Evolutionary conservation across 176 grass and related monocot genomes (phyloP).

Genomic region (Melocanna baccifera): DNA sequence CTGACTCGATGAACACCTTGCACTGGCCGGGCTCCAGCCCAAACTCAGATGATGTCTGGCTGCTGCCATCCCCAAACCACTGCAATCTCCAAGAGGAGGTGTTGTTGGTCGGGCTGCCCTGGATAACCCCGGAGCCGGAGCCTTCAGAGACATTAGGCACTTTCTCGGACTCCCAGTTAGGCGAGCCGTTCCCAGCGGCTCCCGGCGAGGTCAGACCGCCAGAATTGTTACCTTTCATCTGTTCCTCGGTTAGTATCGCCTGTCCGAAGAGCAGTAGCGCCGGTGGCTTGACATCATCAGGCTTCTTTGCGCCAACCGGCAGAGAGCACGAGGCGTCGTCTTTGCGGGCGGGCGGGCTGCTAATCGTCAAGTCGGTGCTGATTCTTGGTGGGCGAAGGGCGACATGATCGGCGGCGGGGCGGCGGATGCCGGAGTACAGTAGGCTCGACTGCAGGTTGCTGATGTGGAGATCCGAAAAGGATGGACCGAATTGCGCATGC

Average conservation of each 20-base stretch:
- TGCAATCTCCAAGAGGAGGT: slow-evolving; percentile 5
- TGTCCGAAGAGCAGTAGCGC: slow-evolving; percentile 71
- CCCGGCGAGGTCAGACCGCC: neutral
- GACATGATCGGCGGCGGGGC: slow-evolving; percentile 17
- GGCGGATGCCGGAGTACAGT: slow-evolving; percentile 25
- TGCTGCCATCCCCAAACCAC: slow-evolving; percentile 10
- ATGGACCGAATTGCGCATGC: slow-evolving; percentile 67
- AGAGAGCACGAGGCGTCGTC: slow-evolving; percentile 6
- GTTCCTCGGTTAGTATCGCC: slow-evolving; percentile 70
- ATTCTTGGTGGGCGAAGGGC: slow-evolving; percentile 11
- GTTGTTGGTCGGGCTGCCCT: slow-evolving; percentile 47
- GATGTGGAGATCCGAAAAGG: slow-evolving; percentile 62
- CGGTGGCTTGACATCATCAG: slow-evolving; percentile 27
- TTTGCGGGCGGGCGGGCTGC: neutral
- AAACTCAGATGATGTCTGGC: neutral
- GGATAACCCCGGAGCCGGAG: slow-evolving; percentile 60
- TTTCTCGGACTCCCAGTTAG: slow-evolving; percentile 57
- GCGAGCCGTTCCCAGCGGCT: slow-evolving; percentile 29
- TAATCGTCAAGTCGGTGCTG: slow-evolving; percentile 32
- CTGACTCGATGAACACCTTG: slow-evolving; percentile 82
- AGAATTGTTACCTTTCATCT: slow-evolving; percentile 39
- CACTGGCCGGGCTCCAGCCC: slow-evolving; percentile 55
- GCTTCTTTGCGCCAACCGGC: slow-evolving; percentile 31
- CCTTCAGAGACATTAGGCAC: slow-evolving; percentile 48
- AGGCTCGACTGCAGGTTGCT: slow-evolving; percentile 48